Conservation (phyloP, 1,139 yeast species). For the Debaryomyces subglobosus region DNA sequence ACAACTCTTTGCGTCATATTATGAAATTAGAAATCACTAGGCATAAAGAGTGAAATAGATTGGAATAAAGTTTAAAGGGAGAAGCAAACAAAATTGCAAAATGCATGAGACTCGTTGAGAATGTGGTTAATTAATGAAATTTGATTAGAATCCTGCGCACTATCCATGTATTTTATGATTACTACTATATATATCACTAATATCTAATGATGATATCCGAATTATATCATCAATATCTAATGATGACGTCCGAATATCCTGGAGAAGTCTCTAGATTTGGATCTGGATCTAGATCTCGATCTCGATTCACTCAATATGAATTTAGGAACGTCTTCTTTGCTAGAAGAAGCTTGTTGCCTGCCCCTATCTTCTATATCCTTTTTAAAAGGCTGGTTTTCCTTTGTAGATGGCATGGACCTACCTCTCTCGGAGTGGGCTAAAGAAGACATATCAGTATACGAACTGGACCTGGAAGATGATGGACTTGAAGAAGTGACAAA, state of each 20-base stretch:
- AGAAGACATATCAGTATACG: conserved; percentile 19
- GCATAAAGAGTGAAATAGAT: not conserved
- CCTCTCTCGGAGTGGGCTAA: conserved; percentile 15
- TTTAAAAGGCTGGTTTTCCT: conserved; percentile 1
- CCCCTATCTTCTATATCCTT: conserved; percentile 17
- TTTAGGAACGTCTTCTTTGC: conserved; percentile 7
- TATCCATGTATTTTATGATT: not conserved
- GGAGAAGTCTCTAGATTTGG: conserved; percentile 24
- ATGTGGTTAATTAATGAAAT: not conserved
- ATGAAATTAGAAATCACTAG: not conserved
- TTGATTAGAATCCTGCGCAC: not conserved
- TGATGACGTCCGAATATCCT: conserved; percentile 19
- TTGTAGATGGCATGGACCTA: conserved; percentile 7
- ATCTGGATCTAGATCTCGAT: conserved; percentile 21
- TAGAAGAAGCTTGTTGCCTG: conserved; percentile 8
- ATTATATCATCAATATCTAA: conserved; percentile 7
- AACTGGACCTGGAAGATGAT: conserved; percentile 21
- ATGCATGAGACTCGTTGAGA: not conserved
- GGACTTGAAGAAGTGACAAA: conserved; percentile 19
- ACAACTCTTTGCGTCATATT: conserved; percentile 24
- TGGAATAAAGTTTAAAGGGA: not conserved
- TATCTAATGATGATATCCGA: conserved; percentile 11
- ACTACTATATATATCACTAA: not conserved
- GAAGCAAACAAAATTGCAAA: not conserved
- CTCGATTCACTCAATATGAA: conserved; percentile 13